Evolutionary conservation across 2,329 filamentous ascomycete genomes (phyloP).

Genomic region (Claviceps pazoutovae): DNA sequence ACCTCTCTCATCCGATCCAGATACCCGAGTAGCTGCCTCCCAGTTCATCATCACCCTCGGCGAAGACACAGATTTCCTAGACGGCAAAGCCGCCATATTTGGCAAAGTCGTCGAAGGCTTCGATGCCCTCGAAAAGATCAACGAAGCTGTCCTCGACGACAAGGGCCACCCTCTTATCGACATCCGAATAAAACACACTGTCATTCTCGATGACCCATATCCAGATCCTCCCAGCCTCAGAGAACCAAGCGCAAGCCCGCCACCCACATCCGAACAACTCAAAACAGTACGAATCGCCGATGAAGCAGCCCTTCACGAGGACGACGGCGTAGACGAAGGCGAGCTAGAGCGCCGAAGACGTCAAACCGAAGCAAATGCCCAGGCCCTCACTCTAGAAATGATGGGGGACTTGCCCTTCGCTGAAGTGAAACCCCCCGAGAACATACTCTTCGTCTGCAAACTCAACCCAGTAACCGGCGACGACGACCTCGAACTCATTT

Average conservation of each 20-base stretch:
- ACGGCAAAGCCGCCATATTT: conserved; percentile 90
- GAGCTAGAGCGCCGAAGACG: conserved; percentile 65
- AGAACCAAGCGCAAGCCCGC: conserved; percentile 66
- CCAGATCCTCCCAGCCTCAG: conserved; percentile 64
- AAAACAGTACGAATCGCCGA: conserved; percentile 85
- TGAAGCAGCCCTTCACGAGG: conserved; percentile 66
- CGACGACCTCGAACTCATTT: conserved; percentile 88
- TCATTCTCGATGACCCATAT: conserved; percentile 84
- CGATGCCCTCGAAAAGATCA: conserved; percentile 86
- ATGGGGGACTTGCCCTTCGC: conserved; percentile 95
- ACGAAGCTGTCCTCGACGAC: conserved; percentile 74
- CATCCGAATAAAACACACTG: conserved; percentile 85
- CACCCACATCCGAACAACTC: conserved; percentile 71
- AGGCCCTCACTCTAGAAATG: conserved; percentile 92
- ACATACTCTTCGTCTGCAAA: conserved; percentile 96
- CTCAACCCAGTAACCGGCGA: conserved; percentile 93
- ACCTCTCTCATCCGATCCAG: conserved; percentile 59
- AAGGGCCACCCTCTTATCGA: conserved; percentile 81
- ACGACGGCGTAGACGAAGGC: conserved; percentile 60
- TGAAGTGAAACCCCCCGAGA: conserved; percentile 93
- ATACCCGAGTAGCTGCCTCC: conserved; percentile 69
- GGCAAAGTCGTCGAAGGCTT: conserved; percentile 94
- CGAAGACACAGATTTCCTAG: conserved; percentile 77
- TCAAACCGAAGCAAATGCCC: conserved; percentile 82
- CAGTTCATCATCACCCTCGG: conserved; percentile 91